phyloP scores from a whole-genome alignment of 1,139 yeast species.

The Sugiyamaella pinicola region DNA sequence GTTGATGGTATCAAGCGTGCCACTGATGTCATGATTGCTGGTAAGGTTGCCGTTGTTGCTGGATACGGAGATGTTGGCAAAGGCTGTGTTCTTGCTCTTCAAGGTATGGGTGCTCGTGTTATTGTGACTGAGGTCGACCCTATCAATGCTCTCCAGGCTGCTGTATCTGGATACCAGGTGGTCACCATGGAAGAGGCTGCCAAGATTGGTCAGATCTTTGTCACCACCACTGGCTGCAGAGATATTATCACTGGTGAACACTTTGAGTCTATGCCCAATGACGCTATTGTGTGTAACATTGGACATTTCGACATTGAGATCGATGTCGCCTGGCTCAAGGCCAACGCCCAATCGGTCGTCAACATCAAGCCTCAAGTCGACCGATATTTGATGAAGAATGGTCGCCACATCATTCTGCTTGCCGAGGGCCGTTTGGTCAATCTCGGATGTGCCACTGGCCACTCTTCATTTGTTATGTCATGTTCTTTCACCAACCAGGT shows the following conservation, averaged over 20 bases:
- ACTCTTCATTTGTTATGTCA: conserved; percentile 98
- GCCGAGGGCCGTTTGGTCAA: conserved; percentile 99
- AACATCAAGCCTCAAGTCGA: conserved; percentile 99
- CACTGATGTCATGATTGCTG: conserved; percentile 99
- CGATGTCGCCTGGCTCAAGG: conserved; percentile 54
- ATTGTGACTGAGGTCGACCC: conserved; percentile 98
- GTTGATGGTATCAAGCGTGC: conserved; percentile 99
- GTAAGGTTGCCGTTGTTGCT: conserved; percentile 98
- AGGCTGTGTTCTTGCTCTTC: conserved; percentile 99
- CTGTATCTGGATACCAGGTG: conserved; percentile 99
- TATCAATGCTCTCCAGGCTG: conserved; percentile 99
- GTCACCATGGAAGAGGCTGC: conserved; percentile 96
- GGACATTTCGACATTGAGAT: conserved; percentile 99
- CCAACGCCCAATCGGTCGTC: conserved; percentile 48
- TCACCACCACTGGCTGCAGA: conserved; percentile 99
- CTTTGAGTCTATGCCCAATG: conserved; percentile 95
- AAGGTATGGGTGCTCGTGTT: conserved; percentile 99
- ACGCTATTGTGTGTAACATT: conserved; percentile 99
- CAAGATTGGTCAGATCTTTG: conserved; percentile 92
- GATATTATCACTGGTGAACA: conserved; percentile 92
- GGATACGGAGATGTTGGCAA: conserved; percentile 99
- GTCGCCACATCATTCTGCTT: conserved; percentile 92
- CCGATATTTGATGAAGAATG: conserved; percentile 88
- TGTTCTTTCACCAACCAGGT: conserved; percentile 99
- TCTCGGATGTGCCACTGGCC: conserved; percentile 99